Evolutionary conservation across 306 rosid species (phyloP).

Genomic region (Clitoria ternatea): DNA sequence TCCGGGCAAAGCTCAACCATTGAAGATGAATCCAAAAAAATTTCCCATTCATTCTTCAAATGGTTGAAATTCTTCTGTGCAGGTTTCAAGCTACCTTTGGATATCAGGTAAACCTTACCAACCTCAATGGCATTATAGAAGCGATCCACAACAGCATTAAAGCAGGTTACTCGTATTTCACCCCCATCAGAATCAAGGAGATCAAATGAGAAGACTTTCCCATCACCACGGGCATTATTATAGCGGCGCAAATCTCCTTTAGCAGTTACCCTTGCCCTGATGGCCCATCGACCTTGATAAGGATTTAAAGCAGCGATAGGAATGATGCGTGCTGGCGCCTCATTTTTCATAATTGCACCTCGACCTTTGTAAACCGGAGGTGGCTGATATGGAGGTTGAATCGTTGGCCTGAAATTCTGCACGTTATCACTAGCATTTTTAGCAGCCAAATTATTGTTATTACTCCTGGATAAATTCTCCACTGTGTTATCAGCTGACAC

Average conservation of each 20-base stretch:
- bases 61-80: slow-evolving; percentile 93
- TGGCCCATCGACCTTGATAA: slow-evolving; percentile 97
- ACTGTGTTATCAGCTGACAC: slow-evolving; percentile 20
- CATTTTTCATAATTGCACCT: slow-evolving; percentile 82
- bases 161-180: slow-evolving; percentile 90
- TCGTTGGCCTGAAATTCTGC: slow-evolving; percentile 63
- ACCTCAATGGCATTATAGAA: slow-evolving; percentile 75
- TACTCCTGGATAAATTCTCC: slow-evolving; percentile 24
- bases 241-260: slow-evolving; percentile 95
- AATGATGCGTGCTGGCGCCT: slow-evolving; percentile 86
- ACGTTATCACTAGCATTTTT: slow-evolving; percentile 33
- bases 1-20: slow-evolving; percentile 77
- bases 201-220: slow-evolving; percentile 93
- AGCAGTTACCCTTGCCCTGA: slow-evolving; percentile 95
- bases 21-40: slow-evolving; percentile 73
- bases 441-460: slow-evolving; percentile 30
- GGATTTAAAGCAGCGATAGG: slow-evolving; percentile 91
- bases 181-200: slow-evolving; percentile 98
- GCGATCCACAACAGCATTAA: slow-evolving; percentile 93
- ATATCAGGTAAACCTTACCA: slow-evolving; percentile 87
- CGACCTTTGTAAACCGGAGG: slow-evolving; percentile 72
- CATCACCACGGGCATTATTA: slow-evolving; percentile 96
- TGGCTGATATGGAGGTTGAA: slow-evolving; percentile 86
- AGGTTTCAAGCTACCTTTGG: slow-evolving; percentile 91
- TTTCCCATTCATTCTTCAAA: slow-evolving; percentile 97